Conservation (phyloP, 306 rosid genomes). For the Prunus davidiana region DNA sequence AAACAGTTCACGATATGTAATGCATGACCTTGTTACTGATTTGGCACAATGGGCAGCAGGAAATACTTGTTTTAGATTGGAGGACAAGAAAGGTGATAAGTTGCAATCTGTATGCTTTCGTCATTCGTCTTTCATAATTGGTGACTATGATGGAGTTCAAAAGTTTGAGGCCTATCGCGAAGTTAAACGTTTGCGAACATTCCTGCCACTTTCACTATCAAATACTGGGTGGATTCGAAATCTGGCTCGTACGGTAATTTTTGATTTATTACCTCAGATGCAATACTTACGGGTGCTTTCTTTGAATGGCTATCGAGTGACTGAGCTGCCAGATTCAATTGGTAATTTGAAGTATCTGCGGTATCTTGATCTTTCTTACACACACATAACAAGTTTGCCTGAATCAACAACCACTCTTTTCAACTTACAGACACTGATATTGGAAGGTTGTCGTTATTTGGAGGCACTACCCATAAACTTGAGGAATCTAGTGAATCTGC, state of each 20-base stretch:
- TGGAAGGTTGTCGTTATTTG: rapidly evolving
- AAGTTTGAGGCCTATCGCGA: background rate
- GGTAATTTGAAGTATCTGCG: background rate
- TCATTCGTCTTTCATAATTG: constrained; percentile 1
- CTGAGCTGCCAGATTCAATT: background rate
- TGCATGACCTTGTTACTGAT: background rate
- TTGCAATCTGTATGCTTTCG: background rate
- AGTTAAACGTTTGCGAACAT: background rate
- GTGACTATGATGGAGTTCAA: rapidly evolving
- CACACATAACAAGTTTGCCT: background rate
- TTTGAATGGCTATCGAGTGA: background rate
- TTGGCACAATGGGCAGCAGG: constrained; percentile 15
- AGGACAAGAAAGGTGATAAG: background rate
- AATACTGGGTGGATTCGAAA: too few species aligned
- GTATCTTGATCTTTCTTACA: background rate
- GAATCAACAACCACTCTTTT: background rate
- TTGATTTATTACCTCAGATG: rapidly evolving
- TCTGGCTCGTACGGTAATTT: too few species aligned
- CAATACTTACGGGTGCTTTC: too few species aligned
- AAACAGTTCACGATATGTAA: too few species aligned
- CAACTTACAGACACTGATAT: background rate
- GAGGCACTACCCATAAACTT: background rate
- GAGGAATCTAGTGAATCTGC: background rate
- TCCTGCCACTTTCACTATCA: background rate
- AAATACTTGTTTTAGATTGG: background rate